Evolutionary conservation across 768 basidiomycete species (phyloP).

Genomic region (Kwoniella sp.): DNA sequence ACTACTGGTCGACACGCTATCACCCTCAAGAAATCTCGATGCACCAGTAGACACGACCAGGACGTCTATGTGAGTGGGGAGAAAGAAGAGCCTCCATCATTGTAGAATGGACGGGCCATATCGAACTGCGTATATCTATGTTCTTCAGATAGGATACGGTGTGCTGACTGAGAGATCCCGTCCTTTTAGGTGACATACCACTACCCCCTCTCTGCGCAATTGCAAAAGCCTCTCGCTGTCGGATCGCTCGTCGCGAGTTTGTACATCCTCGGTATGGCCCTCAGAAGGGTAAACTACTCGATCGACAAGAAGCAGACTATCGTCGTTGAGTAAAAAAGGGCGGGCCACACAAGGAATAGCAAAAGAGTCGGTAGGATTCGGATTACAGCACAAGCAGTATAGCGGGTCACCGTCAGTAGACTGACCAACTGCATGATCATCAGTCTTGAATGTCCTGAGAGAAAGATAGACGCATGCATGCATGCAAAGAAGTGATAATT

Average conservation of each 20-base stretch:
- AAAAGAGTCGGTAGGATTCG: too few relatives aligned
- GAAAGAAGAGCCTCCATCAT: background rate
- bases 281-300: slow-evolving; percentile 63
- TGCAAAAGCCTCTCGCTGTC: slow-evolving; percentile 83
- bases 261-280: slow-evolving; percentile 48
- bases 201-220: slow-evolving; percentile 74
- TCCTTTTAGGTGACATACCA: slow-evolving; percentile 77
- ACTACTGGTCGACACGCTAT: slow-evolving; percentile 82
- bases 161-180: background rate
- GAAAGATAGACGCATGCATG: slow-evolving; percentile 15
- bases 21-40: slow-evolving; percentile 69
- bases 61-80: slow-evolving; percentile 73
- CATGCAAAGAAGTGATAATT: background rate
- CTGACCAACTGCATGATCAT: too few relatives aligned
- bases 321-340: background rate
- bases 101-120: background rate
- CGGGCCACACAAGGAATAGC: too few relatives aligned
- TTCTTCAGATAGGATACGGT: background rate
- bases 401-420: too few relatives aligned
- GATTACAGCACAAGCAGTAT: too few relatives aligned
- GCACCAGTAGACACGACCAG: slow-evolving; percentile 78
- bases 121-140: too few relatives aligned
- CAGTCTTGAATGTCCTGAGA: too few relatives aligned
- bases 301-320: slow-evolving; percentile 54
- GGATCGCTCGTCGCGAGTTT: slow-evolving; percentile 60